phyloP scores from a whole-genome alignment of 148 eudicot genomes.

The Rhododendron ferrugineum region DNA sequence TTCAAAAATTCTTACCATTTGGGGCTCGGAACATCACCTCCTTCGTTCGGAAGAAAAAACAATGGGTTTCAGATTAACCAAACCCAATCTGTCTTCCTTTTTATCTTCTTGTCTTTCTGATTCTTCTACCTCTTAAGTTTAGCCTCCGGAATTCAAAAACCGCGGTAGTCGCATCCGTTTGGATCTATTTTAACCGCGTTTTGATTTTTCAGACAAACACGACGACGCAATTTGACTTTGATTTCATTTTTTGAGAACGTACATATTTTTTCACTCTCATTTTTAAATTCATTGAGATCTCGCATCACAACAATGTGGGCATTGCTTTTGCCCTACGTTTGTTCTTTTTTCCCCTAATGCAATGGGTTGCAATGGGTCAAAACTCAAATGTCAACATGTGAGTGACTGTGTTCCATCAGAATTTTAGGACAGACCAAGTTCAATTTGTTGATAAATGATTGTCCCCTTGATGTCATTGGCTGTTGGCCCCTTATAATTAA shows the following conservation, averaged over 20 bases:
- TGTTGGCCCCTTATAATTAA: background rate
- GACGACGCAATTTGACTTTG: too few species aligned
- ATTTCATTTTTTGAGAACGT: too few species aligned
- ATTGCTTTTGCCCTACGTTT: background rate
- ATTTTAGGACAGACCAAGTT: background rate
- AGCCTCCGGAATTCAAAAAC: background rate
- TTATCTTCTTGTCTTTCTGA: too few species aligned
- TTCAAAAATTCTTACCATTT: too few species aligned
- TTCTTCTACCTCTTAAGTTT: background rate
- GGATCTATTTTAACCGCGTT: background rate
- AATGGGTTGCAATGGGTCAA: background rate
- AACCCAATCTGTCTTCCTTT: too few species aligned
- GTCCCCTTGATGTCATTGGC: background rate
- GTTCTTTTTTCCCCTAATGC: background rate
- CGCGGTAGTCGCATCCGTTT: background rate
- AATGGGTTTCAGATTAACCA: too few species aligned
- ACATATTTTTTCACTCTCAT: too few species aligned
- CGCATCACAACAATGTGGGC: background rate
- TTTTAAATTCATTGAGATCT: too few species aligned
- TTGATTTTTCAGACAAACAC: background rate
- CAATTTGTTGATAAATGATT: background rate
- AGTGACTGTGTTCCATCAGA: background rate
- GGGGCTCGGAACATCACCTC: too few species aligned
- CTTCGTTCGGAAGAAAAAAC: too few species aligned
- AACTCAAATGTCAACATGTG: background rate